Evolutionary conservation across 1,139 yeast genomes (phyloP).

Genomic region (Tardiomyces digboiensis): DNA sequence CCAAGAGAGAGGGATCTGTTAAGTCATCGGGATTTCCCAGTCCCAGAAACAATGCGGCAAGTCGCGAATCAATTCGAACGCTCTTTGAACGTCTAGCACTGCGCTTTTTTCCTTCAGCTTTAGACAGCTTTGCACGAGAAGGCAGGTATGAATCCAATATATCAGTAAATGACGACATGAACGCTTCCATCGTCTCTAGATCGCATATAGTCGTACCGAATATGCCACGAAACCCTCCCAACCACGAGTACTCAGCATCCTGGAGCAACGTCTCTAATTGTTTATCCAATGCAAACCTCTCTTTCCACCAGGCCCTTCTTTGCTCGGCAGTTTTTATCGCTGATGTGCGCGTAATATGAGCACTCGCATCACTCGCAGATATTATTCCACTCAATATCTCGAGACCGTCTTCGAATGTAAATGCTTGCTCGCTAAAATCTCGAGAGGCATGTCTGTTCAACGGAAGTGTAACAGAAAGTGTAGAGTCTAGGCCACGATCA

Average conservation of each 20-base stretch:
- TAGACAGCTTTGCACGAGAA: constrained; percentile 16
- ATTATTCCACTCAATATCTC: constrained; percentile 43
- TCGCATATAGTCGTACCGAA: constrained; percentile 33
- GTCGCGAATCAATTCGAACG: constrained; percentile 39
- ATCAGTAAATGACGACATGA: constrained; percentile 32
- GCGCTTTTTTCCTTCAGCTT: background rate
- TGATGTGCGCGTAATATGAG: constrained; percentile 27
- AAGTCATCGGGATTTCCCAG: constrained; percentile 31
- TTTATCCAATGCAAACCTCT: constrained; percentile 53
- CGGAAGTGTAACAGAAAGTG: constrained; percentile 47
- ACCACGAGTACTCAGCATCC: constrained; percentile 56
- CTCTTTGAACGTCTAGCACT: constrained; percentile 2
- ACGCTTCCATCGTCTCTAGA: constrained; percentile 22
- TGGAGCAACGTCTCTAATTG: constrained; percentile 41
- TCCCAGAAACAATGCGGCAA: constrained; percentile 44
- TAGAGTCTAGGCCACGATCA: constrained; percentile 30
- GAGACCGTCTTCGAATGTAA: constrained; percentile 40
- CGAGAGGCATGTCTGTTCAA: constrained; percentile 41
- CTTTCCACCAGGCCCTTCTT: constrained; percentile 70
- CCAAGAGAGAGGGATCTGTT: constrained; percentile 35
- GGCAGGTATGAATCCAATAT: constrained; percentile 27
- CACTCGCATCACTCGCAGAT: constrained; percentile 48
- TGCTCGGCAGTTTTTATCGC: constrained; percentile 48
- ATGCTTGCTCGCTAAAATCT: constrained; percentile 33
- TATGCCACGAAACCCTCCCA: constrained; percentile 69